These are phyloP conservation scores for Andrographis paniculata DNA, from an alignment of 305 asterid species.

Conservation along the genomic window DNA sequence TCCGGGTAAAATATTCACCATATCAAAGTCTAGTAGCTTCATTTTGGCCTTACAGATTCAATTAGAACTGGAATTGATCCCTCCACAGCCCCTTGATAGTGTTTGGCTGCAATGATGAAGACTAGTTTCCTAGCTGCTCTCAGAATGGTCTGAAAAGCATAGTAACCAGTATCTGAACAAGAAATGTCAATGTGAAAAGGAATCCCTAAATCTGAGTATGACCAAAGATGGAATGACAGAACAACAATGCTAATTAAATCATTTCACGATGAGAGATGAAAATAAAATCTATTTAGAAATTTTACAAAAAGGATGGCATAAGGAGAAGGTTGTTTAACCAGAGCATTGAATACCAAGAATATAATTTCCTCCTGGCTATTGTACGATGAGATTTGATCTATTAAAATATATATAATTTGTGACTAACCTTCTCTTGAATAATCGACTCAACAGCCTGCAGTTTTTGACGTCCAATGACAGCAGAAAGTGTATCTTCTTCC, in stretches of 20 bases:
- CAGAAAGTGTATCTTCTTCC: constrained; percentile 56
- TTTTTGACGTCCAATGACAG: constrained; percentile 53
- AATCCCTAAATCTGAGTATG: constrained; percentile 14
- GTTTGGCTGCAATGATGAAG: constrained; percentile 42
- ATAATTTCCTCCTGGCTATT: not conserved
- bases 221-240: constrained; percentile 7
- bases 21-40: constrained; percentile 10
- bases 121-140: constrained; percentile 52
- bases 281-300: not conserved
- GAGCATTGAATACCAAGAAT: not conserved
- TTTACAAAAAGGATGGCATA: not conserved
- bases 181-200: constrained; percentile 25
- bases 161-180: constrained; percentile 46
- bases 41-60: constrained; percentile 44
- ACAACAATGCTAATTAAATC: not conserved
- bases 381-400: not conserved
- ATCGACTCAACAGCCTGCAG: constrained; percentile 59
- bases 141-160: constrained; percentile 54
- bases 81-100: constrained; percentile 40
- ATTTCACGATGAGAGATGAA: not conserved
- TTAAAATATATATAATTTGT: not conserved
- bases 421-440: constrained; percentile 56
- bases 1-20: constrained; percentile 4
- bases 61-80: constrained; percentile 67
- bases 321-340: not conserved